Evolutionary conservation across 2,329 filamentous ascomycete genomes (phyloP).

Genomic region (Didymosphaeria variabile): DNA sequence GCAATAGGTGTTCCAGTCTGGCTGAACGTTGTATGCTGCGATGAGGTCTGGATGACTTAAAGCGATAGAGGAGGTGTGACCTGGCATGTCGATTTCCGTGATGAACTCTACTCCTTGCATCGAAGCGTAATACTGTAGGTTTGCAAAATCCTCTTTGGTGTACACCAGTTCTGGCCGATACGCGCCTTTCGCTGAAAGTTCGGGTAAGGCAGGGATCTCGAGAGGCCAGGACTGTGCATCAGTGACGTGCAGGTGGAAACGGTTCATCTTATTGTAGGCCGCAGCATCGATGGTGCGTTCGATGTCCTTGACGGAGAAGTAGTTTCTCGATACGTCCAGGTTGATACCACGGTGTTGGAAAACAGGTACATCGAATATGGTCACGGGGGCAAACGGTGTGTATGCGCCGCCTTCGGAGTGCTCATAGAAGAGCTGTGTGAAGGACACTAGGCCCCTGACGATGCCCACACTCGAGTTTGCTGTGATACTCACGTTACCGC

Average conservation of each 20-base stretch:
- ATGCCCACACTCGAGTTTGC: conserved; percentile 75
- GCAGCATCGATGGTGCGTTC: conserved; percentile 78
- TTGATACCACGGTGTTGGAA: conserved; percentile 82
- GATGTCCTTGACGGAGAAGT: conserved; percentile 72
- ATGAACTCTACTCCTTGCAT: conserved; percentile 75
- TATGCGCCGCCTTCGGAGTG: conserved; percentile 71
- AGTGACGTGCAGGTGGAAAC: conserved; percentile 81
- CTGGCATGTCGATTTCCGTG: conserved; percentile 82
- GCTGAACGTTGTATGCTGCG: conserved; percentile 66
- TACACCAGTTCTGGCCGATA: conserved; percentile 75
- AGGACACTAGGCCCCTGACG: conserved; percentile 76
- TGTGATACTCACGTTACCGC: conserved; percentile 69
- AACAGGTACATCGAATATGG: conserved; percentile 75
- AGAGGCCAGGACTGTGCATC: conserved; percentile 88
- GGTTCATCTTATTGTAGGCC: conserved; percentile 83
- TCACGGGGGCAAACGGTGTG: conserved; percentile 74
- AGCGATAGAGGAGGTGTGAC: conserved; percentile 75
- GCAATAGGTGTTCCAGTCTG: conserved; percentile 62
- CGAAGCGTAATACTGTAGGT: conserved; percentile 75
- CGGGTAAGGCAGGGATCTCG: conserved; percentile 77
- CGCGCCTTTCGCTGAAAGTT: conserved; percentile 75
- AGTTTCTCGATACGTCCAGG: conserved; percentile 79
- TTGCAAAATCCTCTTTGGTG: conserved; percentile 68
- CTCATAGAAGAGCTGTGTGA: conserved; percentile 80
- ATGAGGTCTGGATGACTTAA: conserved; percentile 76